Evolutionary conservation across 768 basidiomycete genomes (phyloP).

Genomic region (Lactifluus subvellereus): DNA sequence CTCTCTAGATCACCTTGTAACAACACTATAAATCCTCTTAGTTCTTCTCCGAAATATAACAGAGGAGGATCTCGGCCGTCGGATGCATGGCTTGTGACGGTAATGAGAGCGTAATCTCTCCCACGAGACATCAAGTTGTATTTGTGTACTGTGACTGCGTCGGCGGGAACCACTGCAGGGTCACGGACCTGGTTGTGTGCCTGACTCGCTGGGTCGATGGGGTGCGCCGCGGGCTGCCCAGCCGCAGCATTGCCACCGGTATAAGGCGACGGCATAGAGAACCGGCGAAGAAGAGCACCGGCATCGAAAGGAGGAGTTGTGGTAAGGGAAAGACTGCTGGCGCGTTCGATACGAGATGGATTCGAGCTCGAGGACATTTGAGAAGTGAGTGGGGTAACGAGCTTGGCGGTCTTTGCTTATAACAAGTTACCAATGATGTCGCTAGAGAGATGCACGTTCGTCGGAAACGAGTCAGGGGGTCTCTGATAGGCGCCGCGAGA

Average conservation of each 20-base stretch:
- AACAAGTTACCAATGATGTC: no score
- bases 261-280: slow-evolving; percentile 12
- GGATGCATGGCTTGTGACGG: slow-evolving; percentile 6
- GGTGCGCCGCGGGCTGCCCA: not conserved
- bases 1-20: not conserved
- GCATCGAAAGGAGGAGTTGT: not conserved
- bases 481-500: slow-evolving; percentile 69
- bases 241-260: not conserved
- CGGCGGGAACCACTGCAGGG: not conserved
- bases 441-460: not conserved
- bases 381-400: not conserved
- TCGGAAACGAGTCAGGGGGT: not conserved
- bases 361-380: not conserved
- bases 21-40: slow-evolving; percentile 9
- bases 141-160: not conserved
- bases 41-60: slow-evolving; percentile 17
- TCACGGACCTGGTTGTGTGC: not conserved
- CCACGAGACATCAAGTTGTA: slow-evolving; percentile 16
- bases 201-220: not conserved
- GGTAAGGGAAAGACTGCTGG: not conserved
- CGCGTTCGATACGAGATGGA: not conserved
- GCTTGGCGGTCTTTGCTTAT: not conserved
- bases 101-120: slow-evolving; percentile 13
- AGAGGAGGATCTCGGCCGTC: not conserved
- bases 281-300: slow-evolving; percentile 4